A percentile compares a stretch with the other conserved stretches of the same genome.
Evolutionary conservation across 108 stramenopile species (phyloP).

Genomic region (Skeletonema potamos): DNA sequence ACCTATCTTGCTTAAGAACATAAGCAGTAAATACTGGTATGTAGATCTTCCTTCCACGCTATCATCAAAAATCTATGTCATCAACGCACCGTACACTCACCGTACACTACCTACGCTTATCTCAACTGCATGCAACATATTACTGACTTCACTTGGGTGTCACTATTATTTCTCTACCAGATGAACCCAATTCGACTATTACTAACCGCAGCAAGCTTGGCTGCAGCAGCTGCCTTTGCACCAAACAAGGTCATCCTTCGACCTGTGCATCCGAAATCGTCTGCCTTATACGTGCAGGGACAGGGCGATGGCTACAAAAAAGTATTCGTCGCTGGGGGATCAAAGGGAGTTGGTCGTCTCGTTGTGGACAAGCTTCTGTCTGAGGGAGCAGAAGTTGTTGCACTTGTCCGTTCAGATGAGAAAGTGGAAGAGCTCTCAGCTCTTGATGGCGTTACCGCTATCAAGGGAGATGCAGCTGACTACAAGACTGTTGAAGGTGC

Average conservation of each 20-base stretch:
- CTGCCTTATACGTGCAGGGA: conserved; percentile 40
- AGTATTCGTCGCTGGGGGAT: conserved; percentile 93
- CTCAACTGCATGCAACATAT: too few relatives aligned
- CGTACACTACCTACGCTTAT: too few relatives aligned
- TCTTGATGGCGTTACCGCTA: conserved; percentile 81
- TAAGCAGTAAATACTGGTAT: too few relatives aligned
- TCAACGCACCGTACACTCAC: too few relatives aligned
- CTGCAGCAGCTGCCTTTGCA: conserved; percentile 61
- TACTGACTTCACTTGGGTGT: neutral
- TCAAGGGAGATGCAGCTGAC: conserved; percentile 91
- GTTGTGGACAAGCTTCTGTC: conserved; percentile 77
- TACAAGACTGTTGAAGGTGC: conserved; percentile 91
- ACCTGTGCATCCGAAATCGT: conserved; percentile 4
- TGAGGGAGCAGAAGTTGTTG: conserved; percentile 75
- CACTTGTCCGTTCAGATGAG: conserved; percentile 85
- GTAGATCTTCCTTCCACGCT: too few relatives aligned
- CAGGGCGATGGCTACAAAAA: conserved; percentile 75
- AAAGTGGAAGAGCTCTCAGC: conserved; percentile 60
- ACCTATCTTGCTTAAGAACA: too few relatives aligned
- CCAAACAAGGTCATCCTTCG: conserved; percentile 24
- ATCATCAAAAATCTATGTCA: too few relatives aligned
- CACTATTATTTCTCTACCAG: neutral
- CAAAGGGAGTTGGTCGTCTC: conserved; percentile 82
- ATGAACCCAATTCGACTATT: conserved; percentile 28
- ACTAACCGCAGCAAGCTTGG: conserved; percentile 13